Evolutionary conservation across 2,329 filamentous ascomycete species (phyloP), one percentile per base, ranked within the genome.

Genomic region (Trichoderma brevicompactum): DNA sequence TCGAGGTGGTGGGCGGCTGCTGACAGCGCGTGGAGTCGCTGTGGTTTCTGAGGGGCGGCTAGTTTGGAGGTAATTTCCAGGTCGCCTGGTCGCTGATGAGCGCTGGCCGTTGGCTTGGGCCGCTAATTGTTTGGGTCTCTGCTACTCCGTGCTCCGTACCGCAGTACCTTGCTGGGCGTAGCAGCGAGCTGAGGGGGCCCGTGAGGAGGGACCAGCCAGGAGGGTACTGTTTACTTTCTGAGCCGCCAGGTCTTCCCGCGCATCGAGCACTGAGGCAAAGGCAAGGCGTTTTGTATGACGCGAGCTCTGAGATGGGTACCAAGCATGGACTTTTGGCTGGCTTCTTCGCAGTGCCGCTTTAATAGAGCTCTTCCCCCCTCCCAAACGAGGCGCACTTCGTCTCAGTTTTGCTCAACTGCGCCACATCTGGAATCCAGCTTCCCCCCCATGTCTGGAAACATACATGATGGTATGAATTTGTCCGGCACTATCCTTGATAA

Each of bases 1-100:
- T 65, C 64, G 64, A 55, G 55, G 56, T 53, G 60, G 58, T 61
- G 58, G 44, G 55, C 63, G 48, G 63, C 63, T 61, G 64, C 64
- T 65, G 64, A 61, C 64, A 65, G 64, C 63, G 64, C 55, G 64
- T 65, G 64, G 64, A 65, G 64, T 65, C 64, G 64, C 64, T 61
- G 32, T 62, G 56, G 56, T 55, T 55, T 61, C 46, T 61, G 64
- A 55, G 64, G 64, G 56, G 64, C 64, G 64, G 55, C 56, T 65
- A 65, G 56, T 65, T 65, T 62, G 38, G 55, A 54, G 56, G 52
- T 62, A 61, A 65, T 65, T 65, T 65, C 64, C 64, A 65, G 64
- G 56, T 54, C 64, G 54, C 54, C 63, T 52, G 43, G 44, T 44
- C 54, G 54, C 63, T 65, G 55, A 60, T 65, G 63, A 38, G 63